phyloP scores from a whole-genome alignment of 2,329 filamentous ascomycete genomes.

The Colletotrichum echinochloae region DNA sequence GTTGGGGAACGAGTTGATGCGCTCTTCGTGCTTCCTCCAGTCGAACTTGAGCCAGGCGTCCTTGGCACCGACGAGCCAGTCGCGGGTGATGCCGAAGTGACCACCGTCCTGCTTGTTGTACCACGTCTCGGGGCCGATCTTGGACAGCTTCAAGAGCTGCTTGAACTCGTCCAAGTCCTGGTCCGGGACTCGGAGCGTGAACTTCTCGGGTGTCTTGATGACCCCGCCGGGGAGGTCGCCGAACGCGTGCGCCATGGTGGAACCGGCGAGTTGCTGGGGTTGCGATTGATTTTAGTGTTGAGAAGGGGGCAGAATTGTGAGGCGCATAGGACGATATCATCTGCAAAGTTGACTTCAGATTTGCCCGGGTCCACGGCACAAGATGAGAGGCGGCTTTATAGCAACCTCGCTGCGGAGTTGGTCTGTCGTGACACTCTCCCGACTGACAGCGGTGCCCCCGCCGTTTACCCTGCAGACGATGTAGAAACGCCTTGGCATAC shows the following conservation, averaged over 20 bases:
- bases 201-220: constrained; percentile 45
- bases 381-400: background rate
- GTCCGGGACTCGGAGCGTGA: constrained; percentile 56
- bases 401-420: background rate
- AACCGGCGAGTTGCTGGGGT: no score
- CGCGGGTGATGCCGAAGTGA: constrained; percentile 56
- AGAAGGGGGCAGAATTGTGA: background rate
- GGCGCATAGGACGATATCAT: background rate
- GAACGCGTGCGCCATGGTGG: constrained; percentile 21
- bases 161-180: constrained; percentile 58
- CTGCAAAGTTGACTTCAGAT: background rate
- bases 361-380: background rate
- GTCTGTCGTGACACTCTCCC: no score
- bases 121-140: constrained; percentile 60
- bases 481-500: no score
- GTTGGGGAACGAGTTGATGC: constrained; percentile 62
- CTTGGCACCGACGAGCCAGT: constrained; percentile 59
- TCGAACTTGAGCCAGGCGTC: constrained; percentile 60
- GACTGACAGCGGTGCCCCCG: no score
- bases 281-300: background rate
- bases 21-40: constrained; percentile 54
- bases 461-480: no score
- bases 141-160: constrained; percentile 59
- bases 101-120: constrained; percentile 59
- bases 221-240: constrained; percentile 20